phyloP scores from a whole-genome alignment of 2,329 filamentous ascomycete genomes.

The Sclerotinia trifoliorum region DNA sequence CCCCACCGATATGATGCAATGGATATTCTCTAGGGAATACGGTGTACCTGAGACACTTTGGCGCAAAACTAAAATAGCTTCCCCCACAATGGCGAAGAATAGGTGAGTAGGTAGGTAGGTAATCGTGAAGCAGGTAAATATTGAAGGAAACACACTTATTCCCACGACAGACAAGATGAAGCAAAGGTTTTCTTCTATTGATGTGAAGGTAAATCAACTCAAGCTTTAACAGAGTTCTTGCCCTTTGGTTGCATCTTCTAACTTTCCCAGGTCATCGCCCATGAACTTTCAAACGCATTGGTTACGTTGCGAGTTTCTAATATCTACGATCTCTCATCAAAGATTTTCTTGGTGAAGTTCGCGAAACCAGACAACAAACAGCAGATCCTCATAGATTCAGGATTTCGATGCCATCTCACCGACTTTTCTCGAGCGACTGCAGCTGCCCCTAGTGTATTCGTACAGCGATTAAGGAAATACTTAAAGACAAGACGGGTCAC shows the following conservation, averaged over 20 bases:
- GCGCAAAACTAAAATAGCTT: background rate
- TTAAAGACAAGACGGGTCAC: constrained; percentile 86
- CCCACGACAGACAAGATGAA: constrained; percentile 55
- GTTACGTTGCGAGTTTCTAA: constrained; percentile 82
- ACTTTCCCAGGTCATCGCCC: constrained; percentile 73
- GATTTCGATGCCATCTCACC: constrained; percentile 93
- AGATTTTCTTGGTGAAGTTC: constrained; percentile 94
- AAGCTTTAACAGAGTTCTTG: constrained; percentile 2
- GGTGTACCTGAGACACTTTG: background rate
- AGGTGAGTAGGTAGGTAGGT: too few relatives aligned
- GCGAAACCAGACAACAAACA: constrained; percentile 85
- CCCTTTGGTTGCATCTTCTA: background rate
- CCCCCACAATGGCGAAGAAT: constrained; percentile 9
- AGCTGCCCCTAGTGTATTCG: constrained; percentile 79
- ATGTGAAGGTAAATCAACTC: constrained; percentile 59
- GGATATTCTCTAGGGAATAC: background rate
- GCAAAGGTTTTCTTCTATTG: constrained; percentile 75
- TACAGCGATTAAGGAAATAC: constrained; percentile 79
- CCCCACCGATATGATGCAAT: constrained; percentile 14
- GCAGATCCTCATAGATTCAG: constrained; percentile 89
- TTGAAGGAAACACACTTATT: background rate
- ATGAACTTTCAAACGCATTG: constrained; percentile 80
- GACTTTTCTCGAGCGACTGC: constrained; percentile 86
- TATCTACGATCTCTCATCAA: constrained; percentile 92
- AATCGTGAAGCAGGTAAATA: too few relatives aligned